Evolutionary conservation across 345 rosid species (phyloP), one percentile per base, ranked within the genome.

Genomic region (Eucalyptus marginata): DNA sequence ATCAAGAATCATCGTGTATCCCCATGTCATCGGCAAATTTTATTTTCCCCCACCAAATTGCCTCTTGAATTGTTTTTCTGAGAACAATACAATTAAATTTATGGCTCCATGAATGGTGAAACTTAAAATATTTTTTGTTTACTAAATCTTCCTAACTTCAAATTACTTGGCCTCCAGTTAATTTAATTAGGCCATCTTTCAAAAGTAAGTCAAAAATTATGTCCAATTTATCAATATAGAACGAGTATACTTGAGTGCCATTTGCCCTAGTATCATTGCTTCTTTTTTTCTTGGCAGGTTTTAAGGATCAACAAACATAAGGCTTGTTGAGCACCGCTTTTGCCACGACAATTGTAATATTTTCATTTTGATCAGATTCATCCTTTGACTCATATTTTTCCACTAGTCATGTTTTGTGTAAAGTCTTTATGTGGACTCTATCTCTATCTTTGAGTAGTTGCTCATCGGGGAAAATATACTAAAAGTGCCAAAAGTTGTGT

Each of bases 401-500:
- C 33, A 59, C 1, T 12, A 59, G 16, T 59, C 68, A 27, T 12
- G 31, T 59, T 59, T 59, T 27, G 68, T 59, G 16, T 59, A 1
- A 59, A 12, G 7, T 59, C 68, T 27, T 59, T 13, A 12, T 27
- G 4, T 59, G 31, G 66, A 29, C 66, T 59, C 8, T 1, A 27
- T 59, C 31, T 59, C 31, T 59, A 29, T 59, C 68, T 16, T 59
- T 59, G 31, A 59, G 16, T 59, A 27, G 31, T 59, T 59, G 31
- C 8, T 59, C 31, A 59, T 27, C 0, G 1, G 0, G 56, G 24
- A 52, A 52, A 52, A 10, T 52, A 52, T 1, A 52, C 24, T 52
- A 52, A 52, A 52, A 52, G 20, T 0, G 1, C 0, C 4, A 7
- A 1, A 52, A 52, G 24, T 52, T 52, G 2, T 52, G 0, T 18